phyloP scores from a whole-genome alignment of 129 eudicot genomes.

The Ambrosia trifida region DNA sequence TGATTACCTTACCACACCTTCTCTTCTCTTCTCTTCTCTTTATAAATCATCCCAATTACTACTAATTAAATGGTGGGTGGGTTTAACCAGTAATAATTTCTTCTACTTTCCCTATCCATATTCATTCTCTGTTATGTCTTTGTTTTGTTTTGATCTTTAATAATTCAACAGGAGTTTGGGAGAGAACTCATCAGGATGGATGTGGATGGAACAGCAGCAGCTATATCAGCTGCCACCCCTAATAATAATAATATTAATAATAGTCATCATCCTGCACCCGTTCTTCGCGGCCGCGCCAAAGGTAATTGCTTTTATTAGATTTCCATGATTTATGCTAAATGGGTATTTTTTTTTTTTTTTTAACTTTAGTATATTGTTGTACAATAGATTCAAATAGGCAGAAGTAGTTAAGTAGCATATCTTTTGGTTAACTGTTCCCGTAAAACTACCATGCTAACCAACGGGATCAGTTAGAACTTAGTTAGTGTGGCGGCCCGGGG shows the following conservation, averaged over 20 bases:
- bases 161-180: conserved; percentile 15
- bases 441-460: too few species aligned
- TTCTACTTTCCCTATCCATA: background rate
- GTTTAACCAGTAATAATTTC: background rate
- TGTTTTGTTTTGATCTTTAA: background rate
- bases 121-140: background rate
- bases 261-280: conserved; percentile 17
- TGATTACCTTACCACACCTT: conserved; percentile 14
- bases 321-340: background rate
- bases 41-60: too few species aligned
- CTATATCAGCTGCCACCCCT: conserved; percentile 12
- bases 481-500: too few species aligned
- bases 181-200: conserved; percentile 33
- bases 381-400: too few species aligned
- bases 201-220: conserved; percentile 34
- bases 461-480: too few species aligned
- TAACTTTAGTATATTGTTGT: too few species aligned
- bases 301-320: conserved; percentile 13
- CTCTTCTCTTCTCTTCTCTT: too few species aligned
- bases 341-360: too few species aligned
- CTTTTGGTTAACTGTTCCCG: too few species aligned
- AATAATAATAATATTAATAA: too few species aligned
- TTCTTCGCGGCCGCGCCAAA: conserved; percentile 37
- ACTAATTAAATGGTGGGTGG: conserved; percentile 6
- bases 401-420: too few species aligned